Evolutionary conservation across 345 rosid species (phyloP).

Genomic region (Melaleuca alternifolia): DNA sequence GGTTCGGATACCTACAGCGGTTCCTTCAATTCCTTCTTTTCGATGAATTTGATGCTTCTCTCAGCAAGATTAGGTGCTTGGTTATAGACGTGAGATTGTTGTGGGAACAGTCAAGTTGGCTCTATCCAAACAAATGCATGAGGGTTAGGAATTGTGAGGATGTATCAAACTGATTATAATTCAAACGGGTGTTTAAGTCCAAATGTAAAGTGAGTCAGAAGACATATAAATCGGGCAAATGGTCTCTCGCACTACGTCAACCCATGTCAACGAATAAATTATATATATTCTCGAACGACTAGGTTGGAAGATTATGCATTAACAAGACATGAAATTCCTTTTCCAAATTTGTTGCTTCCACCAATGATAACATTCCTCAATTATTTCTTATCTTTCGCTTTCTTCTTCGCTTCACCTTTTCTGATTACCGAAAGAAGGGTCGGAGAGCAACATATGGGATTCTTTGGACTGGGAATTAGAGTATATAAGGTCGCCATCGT

Average conservation of each 20-base stretch:
- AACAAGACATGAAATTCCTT: background rate
- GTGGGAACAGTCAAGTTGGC: background rate
- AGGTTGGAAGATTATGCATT: background rate
- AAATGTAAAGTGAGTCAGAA: background rate
- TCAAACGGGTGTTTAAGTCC: background rate
- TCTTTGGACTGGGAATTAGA: background rate
- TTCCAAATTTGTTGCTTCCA: background rate
- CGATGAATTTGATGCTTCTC: background rate
- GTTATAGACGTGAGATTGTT: background rate
- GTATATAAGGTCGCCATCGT: background rate
- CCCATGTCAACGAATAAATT: background rate
- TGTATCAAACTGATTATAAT: background rate
- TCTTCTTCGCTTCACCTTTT: background rate
- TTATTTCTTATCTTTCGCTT: background rate
- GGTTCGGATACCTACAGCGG: background rate
- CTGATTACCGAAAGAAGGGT: background rate
- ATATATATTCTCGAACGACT: background rate
- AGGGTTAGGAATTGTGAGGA: background rate
- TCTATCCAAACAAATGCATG: background rate
- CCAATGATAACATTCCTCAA: background rate
- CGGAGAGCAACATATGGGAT: background rate
- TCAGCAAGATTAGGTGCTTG: background rate
- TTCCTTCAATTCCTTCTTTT: background rate
- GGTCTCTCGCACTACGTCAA: background rate
- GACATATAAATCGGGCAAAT: background rate